These are phyloP conservation scores for Cicer judaicum DNA, from an alignment of 306 rosid genomes.

Conservation along the genomic window DNA sequence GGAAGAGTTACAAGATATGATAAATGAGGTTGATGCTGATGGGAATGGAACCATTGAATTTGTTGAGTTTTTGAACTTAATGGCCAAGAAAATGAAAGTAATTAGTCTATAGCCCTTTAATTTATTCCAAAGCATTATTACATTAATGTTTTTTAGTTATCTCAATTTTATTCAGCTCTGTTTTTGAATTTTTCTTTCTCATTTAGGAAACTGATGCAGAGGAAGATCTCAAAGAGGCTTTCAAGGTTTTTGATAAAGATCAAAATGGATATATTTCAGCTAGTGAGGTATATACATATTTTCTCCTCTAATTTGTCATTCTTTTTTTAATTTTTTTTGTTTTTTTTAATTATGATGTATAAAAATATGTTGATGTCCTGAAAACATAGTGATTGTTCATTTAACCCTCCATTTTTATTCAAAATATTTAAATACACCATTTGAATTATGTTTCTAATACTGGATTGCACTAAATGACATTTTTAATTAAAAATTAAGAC, in stretches of 20 bases:
- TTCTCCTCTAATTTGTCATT: neutral
- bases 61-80: constrained; percentile 75
- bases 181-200: neutral
- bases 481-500: too few relatives aligned
- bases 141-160: neutral
- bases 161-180: neutral
- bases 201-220: constrained; percentile 82
- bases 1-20: constrained; percentile 85
- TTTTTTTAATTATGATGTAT: too few relatives aligned
- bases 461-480: too few relatives aligned
- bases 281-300: constrained; percentile 63
- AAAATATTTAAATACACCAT: too few relatives aligned
- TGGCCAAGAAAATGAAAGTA: constrained; percentile 95
- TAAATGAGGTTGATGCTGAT: constrained; percentile 75
- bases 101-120: neutral
- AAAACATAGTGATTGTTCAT: neutral
- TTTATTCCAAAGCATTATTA: neutral
- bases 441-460: too few relatives aligned
- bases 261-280: constrained; percentile 95
- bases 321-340: too few relatives aligned
- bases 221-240: constrained; percentile 92
- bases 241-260: constrained; percentile 94
- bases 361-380: too few relatives aligned
- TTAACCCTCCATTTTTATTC: too few relatives aligned
- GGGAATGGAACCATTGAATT: constrained; percentile 95